A percentile compares a stretch with the other conserved stretches of the same genome.
phyloP scores from a whole-genome alignment of 108 stramenopile species.

The Nitzschia palea region DNA sequence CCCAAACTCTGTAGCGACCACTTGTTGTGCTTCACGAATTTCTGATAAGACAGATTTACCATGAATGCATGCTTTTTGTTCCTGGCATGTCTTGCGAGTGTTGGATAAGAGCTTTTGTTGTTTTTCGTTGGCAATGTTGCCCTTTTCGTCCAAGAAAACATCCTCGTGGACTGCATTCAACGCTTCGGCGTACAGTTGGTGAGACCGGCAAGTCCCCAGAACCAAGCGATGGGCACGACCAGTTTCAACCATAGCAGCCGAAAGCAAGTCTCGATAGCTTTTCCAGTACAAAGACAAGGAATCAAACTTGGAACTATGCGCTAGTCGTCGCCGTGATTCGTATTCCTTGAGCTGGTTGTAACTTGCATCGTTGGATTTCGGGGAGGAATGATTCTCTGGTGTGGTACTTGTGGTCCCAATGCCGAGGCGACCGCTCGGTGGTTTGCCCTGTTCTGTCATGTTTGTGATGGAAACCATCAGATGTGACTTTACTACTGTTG shows the following conservation, averaged over 20 bases:
- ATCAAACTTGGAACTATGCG: conserved; percentile 68
- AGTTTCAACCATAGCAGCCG: conserved; percentile 60
- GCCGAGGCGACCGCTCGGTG: no score
- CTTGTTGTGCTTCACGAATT: conserved; percentile 30
- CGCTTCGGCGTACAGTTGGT: conserved; percentile 44
- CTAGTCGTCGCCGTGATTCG: conserved; percentile 60
- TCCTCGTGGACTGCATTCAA: conserved; percentile 55
- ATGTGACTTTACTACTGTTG: no score
- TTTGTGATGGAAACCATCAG: no score
- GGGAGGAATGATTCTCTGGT: no score
- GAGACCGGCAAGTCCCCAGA: conserved; percentile 56
- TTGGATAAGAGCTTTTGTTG: conserved; percentile 25
- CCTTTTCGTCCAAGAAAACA: conserved; percentile 62
- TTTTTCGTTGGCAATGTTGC: conserved; percentile 50
- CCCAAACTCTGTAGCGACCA: conserved; percentile 28
- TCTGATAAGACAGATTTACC: conserved; percentile 22
- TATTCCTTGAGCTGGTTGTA: conserved; percentile 51
- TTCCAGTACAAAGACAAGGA: conserved; percentile 77
- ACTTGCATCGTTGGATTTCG: not conserved
- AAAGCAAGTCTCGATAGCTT: conserved; percentile 65
- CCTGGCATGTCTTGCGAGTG: not conserved
- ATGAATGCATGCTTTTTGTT: not conserved
- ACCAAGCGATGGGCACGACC: conserved; percentile 61
- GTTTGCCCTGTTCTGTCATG: no score
- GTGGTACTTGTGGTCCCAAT: no score